A percentile compares a stretch with the other conserved stretches of the same genome.
phyloP scores from a whole-genome alignment of 345 rosid species.

The Hypericum perforatum region DNA sequence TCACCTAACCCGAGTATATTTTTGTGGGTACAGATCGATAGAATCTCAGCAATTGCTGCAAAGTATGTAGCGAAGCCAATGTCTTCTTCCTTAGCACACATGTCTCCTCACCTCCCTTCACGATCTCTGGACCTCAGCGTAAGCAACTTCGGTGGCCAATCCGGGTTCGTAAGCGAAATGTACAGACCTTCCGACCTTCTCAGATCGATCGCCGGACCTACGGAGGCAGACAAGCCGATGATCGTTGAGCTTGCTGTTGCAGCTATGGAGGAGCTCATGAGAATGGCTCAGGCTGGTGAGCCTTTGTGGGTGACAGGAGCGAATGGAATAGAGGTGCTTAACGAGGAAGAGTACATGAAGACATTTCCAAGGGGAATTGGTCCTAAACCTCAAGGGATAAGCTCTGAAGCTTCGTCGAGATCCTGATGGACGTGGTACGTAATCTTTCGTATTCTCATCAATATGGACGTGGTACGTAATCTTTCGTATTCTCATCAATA shows the following conservation, averaged over 20 bases:
- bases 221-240: conserved; percentile 80
- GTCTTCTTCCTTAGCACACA: conserved; percentile 32
- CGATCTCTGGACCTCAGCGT: conserved; percentile 47
- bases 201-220: conserved; percentile 49
- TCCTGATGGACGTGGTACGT: conserved; percentile 88
- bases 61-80: conserved; percentile 73
- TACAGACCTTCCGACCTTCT: conserved; percentile 51
- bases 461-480: too few species aligned
- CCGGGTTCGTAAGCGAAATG: conserved; percentile 65
- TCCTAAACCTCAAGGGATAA: conserved; percentile 60
- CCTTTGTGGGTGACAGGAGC: conserved; percentile 62
- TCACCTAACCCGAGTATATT: neutral
- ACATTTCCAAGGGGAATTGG: conserved; percentile 81
- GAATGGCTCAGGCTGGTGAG: conserved; percentile 71
- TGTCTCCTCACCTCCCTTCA: conserved; percentile 39
- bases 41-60: conserved; percentile 75
- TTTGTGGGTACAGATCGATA: conserved; percentile 64
- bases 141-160: conserved; percentile 40
- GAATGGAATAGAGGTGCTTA: conserved; percentile 36
- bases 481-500: neutral
- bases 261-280: conserved; percentile 89
- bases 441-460: neutral
- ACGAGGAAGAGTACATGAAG: conserved; percentile 71
- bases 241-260: conserved; percentile 87
- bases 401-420: conserved; percentile 82